Conservation (phyloP, 2,329 filamentous ascomycete species). For the Colletotrichum caudatum region DNA sequence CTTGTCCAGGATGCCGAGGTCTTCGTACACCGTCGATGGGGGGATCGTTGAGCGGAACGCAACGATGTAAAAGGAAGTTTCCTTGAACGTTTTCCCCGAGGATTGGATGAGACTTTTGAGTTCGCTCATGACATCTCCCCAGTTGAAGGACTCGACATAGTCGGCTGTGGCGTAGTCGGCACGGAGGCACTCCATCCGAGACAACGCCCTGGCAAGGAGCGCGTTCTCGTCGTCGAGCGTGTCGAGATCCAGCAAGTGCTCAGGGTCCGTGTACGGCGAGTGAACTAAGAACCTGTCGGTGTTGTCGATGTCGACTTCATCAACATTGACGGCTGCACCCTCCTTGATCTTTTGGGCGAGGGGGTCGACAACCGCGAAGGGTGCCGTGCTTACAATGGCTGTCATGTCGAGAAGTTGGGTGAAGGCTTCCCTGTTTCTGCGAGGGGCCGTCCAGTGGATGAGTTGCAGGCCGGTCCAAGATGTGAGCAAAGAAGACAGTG, state of each 20-base stretch:
- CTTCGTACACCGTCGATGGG: constrained; percentile 68
- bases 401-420: constrained; percentile 11
- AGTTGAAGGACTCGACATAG: constrained; percentile 84
- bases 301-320: constrained; percentile 27
- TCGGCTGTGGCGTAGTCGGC: constrained; percentile 81
- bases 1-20: constrained; percentile 80
- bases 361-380: constrained; percentile 27
- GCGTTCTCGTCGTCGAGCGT: constrained; percentile 74
- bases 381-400: constrained; percentile 24
- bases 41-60: constrained; percentile 83
- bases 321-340: constrained; percentile 22
- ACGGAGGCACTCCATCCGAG: constrained; percentile 70
- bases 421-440: too few species aligned
- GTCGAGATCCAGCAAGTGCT: constrained; percentile 79
- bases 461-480: neutral
- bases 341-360: constrained; percentile 35
- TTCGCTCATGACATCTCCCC: constrained; percentile 70
- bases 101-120: constrained; percentile 64
- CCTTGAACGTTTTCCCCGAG: constrained; percentile 68
- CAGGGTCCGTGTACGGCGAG: constrained; percentile 79
- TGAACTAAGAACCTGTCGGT: constrained; percentile 64
- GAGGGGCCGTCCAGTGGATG: neutral
- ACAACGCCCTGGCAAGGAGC: constrained; percentile 79
- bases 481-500: neutral
- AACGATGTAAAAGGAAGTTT: constrained; percentile 82